Conservation (phyloP, 371 early-diverging fungal genomes). For the Saksenaea vasiformis region DNA sequence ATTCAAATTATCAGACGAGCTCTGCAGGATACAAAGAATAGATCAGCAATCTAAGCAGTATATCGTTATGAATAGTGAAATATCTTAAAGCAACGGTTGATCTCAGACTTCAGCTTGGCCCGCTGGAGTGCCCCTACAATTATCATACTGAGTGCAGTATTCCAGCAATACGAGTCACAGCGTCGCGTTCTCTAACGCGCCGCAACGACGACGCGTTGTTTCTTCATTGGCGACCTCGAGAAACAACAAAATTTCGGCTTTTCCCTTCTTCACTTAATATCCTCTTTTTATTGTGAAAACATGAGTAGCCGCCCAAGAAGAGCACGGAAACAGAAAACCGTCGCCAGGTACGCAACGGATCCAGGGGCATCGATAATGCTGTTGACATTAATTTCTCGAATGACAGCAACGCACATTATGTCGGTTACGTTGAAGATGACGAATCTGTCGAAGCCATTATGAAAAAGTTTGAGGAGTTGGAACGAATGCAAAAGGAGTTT, state of each 20-base stretch:
- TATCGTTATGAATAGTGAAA: no score
- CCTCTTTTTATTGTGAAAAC: conserved; percentile 7
- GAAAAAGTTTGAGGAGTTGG: conserved; percentile 95
- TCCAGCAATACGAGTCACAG: background rate
- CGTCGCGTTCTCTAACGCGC: background rate
- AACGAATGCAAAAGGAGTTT: conserved; percentile 81
- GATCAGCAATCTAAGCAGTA: no score
- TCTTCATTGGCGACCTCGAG: background rate
- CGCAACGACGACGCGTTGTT: background rate
- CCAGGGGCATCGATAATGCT: conserved; percentile 8
- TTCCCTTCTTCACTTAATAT: background rate
- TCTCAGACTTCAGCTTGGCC: no score
- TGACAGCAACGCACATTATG: conserved; percentile 82
- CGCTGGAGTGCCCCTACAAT: no score
- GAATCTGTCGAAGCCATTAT: conserved; percentile 95
- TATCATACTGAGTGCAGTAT: no score
- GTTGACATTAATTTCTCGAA: background rate
- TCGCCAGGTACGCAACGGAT: conserved; percentile 24
- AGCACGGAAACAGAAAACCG: conserved; percentile 40
- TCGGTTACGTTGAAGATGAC: conserved; percentile 94
- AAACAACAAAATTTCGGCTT: background rate
- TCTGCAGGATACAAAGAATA: no score
- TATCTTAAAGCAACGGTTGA: no score
- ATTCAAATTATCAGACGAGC: no score
- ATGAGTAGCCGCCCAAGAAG: conserved; percentile 53